Base-by-base conservation (phyloP, 2,329 filamentous ascomycete species). In the Exophiala alcalophila region DNA sequence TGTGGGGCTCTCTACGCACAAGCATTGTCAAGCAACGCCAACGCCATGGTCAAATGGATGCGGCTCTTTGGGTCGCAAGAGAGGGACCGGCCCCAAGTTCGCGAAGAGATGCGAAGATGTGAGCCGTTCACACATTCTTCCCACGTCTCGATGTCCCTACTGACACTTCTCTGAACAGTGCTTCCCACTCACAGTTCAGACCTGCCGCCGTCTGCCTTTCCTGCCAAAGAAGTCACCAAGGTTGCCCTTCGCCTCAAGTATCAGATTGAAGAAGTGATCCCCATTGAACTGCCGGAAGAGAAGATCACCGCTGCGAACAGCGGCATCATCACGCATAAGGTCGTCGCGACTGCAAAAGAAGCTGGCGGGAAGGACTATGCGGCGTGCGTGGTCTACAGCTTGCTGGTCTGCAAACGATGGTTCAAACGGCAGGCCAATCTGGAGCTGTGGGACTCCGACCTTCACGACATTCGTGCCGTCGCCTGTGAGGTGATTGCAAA, bases 401-500 rank as follows among this genome's bases (percentile, higher is more conserved):
- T 96, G 42, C 74, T 96, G 3, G 78, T 94, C 6, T 81, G 79
- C 56, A 71, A 82, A 57, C 73, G 78, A 56, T 84, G 81, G 81
- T 97, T 96, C 66, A 82, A 79, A 60, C 80, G 79, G 49, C 90
- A 97, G 67, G 81, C 88, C 2, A 50, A 74, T 19, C 64, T 82
- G 5, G 92, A 98, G 71, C 78, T 97, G 2, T 98, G 91, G 88
- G 91, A 98, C 65, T 82, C 90, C 5, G 84, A 88, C 47, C 72
- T 97, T 26, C 87, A 95, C 62, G 69, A 82, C 28, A 70, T 92
- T 25, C 80, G 91, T 20, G 87, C 88, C 2, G 71, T 77, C 2
- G 90, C 92, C 10, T 95, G 89, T 60, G 89, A 96, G 64, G 82
- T 96, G 33, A 84, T 98, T 58, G 90, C 92, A 14, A 98, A 97